phyloP scores from a whole-genome alignment of 257 asterid genomes.

The Coffea eugenioides region DNA sequence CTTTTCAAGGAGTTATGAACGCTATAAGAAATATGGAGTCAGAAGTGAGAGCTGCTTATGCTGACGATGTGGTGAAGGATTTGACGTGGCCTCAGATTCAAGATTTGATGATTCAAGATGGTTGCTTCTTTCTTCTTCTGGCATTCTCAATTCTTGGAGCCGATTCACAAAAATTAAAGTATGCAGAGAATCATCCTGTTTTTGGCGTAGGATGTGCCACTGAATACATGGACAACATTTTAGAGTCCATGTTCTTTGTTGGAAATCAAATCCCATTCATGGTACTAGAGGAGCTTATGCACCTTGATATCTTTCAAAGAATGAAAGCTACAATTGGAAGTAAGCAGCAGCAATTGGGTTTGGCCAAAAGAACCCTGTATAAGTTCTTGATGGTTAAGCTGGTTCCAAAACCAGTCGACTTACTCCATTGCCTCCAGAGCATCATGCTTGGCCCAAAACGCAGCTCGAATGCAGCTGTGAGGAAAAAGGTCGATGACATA shows the following conservation, averaged over 20 bases:
- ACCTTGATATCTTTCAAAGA: too few species aligned
- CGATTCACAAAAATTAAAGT: not conserved
- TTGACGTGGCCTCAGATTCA: not conserved
- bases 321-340: too few species aligned
- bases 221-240: too few species aligned
- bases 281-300: not conserved
- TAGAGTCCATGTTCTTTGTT: too few species aligned
- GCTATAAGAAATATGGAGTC: not conserved
- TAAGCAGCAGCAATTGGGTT: too few species aligned
- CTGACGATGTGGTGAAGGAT: not conserved
- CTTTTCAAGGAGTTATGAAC: not conserved
- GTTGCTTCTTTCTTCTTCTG: constrained; percentile 19
- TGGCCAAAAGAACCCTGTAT: not conserved
- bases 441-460: not conserved
- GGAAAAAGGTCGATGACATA: too few species aligned
- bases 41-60: constrained; percentile 14
- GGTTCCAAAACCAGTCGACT: not conserved
- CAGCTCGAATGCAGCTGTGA: too few species aligned
- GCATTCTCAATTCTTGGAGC: not conserved
- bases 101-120: constrained; percentile 1
- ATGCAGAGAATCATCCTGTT: not conserved
- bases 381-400: not conserved
- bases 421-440: not conserved
- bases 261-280: too few species aligned
- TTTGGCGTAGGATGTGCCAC: not conserved